These are phyloP conservation scores for Macrolepiota fuliginosa DNA, from an alignment of 768 basidiomycete genomes.

Conservation along the genomic window DNA sequence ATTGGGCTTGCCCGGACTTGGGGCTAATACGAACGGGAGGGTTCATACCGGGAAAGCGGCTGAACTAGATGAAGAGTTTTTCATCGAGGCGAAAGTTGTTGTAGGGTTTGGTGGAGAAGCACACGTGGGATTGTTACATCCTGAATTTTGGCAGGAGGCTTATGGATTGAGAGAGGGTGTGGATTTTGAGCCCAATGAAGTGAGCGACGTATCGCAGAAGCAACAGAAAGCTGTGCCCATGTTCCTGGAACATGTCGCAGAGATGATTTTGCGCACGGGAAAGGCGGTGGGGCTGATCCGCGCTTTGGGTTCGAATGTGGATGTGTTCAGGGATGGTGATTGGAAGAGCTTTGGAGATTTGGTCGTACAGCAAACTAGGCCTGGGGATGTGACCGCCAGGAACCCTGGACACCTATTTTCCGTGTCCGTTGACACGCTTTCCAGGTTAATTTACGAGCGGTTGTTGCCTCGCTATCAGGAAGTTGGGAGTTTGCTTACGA, in stretches of 20 bases:
- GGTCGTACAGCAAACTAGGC: constrained; percentile 26
- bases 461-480: constrained; percentile 54
- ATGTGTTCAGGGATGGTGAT: constrained; percentile 23
- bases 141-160: constrained; percentile 79
- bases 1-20: constrained; percentile 28
- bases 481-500: constrained; percentile 50
- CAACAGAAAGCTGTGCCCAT: constrained; percentile 44
- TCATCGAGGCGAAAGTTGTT: constrained; percentile 73
- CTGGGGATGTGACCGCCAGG: constrained; percentile 2
- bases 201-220: constrained; percentile 18
- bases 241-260: constrained; percentile 62
- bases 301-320: constrained; percentile 43
- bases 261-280: constrained; percentile 61
- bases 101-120: constrained; percentile 42
- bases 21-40: constrained; percentile 16
- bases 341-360: constrained; percentile 45
- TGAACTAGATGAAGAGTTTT: constrained; percentile 72
- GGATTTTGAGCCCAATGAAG: constrained; percentile 21
- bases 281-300: constrained; percentile 77
- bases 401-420: constrained; percentile 30
- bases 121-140: constrained; percentile 54
- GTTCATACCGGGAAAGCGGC: constrained; percentile 24
- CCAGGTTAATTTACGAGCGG: constrained; percentile 60
- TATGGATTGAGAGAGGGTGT: constrained; percentile 53
- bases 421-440: constrained; percentile 62